These are phyloP conservation scores for Yamadazyma takamatsuzukensis DNA, from an alignment of 805 yeast genomes.

Conservation along the genomic window DNA sequence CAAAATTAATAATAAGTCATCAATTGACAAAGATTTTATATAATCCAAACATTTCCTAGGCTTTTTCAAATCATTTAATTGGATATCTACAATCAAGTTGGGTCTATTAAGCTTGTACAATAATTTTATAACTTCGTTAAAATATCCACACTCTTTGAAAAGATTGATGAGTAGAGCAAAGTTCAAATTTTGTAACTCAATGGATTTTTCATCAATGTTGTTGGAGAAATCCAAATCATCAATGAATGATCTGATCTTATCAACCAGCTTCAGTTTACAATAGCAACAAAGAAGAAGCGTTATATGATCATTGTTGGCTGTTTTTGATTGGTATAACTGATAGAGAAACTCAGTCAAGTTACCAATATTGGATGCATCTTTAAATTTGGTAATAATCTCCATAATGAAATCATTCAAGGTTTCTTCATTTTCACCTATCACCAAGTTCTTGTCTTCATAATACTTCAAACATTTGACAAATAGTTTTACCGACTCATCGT, in stretches of 20 bases:
- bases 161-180: slow-evolving; percentile 62
- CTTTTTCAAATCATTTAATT: slow-evolving; percentile 55
- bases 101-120: slow-evolving; percentile 74
- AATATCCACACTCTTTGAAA: slow-evolving; percentile 70
- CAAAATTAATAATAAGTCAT: slow-evolving; percentile 71
- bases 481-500: slow-evolving; percentile 67
- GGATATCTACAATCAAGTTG: slow-evolving; percentile 70
- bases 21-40: slow-evolving; percentile 64
- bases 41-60: slow-evolving; percentile 50
- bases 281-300: slow-evolving; percentile 75
- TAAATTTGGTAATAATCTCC: slow-evolving; percentile 73
- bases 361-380: slow-evolving; percentile 69
- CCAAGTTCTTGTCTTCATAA: slow-evolving; percentile 11
- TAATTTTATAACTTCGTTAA: slow-evolving; percentile 60
- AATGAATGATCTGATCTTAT: slow-evolving; percentile 57
- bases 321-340: slow-evolving; percentile 49
- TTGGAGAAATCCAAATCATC: slow-evolving; percentile 28
- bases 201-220: slow-evolving; percentile 9
- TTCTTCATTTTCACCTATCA: slow-evolving; percentile 16
- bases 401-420: slow-evolving; percentile 47
- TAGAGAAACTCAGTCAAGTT: slow-evolving; percentile 63
- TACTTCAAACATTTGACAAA: slow-evolving; percentile 49
- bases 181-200: slow-evolving; percentile 48
- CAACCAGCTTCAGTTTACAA: slow-evolving; percentile 66
- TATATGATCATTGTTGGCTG: slow-evolving; percentile 75